Conservation (phyloP, 2,329 filamentous ascomycete genomes). For the Xylariaceae sp. region DNA sequence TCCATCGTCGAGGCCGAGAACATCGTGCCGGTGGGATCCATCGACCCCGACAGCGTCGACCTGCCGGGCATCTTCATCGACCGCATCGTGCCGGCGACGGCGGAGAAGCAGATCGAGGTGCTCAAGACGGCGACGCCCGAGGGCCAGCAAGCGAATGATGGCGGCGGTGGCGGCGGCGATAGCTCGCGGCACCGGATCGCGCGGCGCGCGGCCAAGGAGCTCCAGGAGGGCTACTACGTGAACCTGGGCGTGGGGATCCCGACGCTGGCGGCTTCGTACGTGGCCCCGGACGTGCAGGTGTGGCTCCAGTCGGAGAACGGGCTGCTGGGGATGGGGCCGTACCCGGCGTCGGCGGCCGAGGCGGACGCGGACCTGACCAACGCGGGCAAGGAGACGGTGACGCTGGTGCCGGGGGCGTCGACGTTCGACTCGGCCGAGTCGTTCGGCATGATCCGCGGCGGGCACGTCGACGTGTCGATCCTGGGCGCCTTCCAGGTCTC, state of each 20-base stretch:
- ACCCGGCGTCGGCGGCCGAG: conserved; percentile 59
- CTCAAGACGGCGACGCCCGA: conserved; percentile 46
- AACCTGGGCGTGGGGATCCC: conserved; percentile 82
- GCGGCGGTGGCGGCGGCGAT: conserved; percentile 36
- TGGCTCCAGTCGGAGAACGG: conserved; percentile 86
- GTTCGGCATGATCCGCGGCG: conserved; percentile 81
- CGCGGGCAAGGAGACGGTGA: conserved; percentile 82
- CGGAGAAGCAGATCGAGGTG: conserved; percentile 65
- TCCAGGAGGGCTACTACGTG: conserved; percentile 73
- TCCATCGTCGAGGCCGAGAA: conserved; percentile 82
- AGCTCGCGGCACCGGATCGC: conserved; percentile 64
- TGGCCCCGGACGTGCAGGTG: conserved; percentile 61
- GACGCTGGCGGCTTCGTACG: conserved; percentile 71
- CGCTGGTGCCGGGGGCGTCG: conserved; percentile 65
- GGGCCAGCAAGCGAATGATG: conserved; percentile 30
- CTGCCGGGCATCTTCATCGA: conserved; percentile 79
- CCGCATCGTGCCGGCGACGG: conserved; percentile 67
- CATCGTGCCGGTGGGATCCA: conserved; percentile 67
- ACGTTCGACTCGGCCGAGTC: conserved; percentile 76
- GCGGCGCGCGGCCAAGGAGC: conserved; percentile 67
- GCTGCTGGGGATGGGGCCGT: conserved; percentile 74
- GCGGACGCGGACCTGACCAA: conserved; percentile 78
- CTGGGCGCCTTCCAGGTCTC: conserved; percentile 76
- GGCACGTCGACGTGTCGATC: conserved; percentile 77
- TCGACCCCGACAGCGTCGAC: conserved; percentile 67